phyloP scores from a whole-genome alignment of 768 basidiomycete genomes.

The Boletus eberwhitei region DNA sequence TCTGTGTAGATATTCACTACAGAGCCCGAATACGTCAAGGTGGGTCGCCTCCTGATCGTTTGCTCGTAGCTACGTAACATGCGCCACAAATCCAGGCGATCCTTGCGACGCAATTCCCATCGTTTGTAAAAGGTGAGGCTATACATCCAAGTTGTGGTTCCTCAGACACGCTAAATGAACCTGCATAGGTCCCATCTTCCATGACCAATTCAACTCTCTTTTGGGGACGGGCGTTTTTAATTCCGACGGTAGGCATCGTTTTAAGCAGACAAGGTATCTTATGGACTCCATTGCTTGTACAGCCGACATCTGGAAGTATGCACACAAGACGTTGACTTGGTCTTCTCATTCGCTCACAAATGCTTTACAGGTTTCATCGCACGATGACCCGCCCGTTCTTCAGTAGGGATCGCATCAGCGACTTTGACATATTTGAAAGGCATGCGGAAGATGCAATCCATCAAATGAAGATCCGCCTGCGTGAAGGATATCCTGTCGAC shows the following conservation, averaged over 20 bases:
- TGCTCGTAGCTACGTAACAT: not conserved
- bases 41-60: not conserved
- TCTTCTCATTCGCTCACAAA: not conserved
- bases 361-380: slow-evolving; percentile 36
- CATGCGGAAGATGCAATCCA: slow-evolving; percentile 33
- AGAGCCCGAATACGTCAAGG: slow-evolving; percentile 42
- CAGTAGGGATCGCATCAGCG: slow-evolving; percentile 35
- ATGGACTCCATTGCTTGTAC: not conserved
- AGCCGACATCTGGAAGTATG: slow-evolving; percentile 41
- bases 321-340: not conserved
- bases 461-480: slow-evolving; percentile 32
- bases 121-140: slow-evolving; percentile 34
- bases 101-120: slow-evolving; percentile 36
- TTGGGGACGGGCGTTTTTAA: slow-evolving; percentile 41
- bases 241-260: slow-evolving; percentile 32
- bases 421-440: slow-evolving; percentile 40
- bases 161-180: not conserved
- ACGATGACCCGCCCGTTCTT: slow-evolving; percentile 44
- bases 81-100: slow-evolving; percentile 28
- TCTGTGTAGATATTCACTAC: slow-evolving; percentile 32
- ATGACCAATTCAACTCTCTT: slow-evolving; percentile 25
- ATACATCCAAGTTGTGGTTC: not conserved
- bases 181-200: slow-evolving; percentile 21
- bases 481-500: slow-evolving; percentile 39
- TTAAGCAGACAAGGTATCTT: not conserved